Percentiles rank a stretch among this genome's conserved stretches.
Conservation (phyloP, 176 grass and related monocot genomes). For the Avena sativa region DNA sequence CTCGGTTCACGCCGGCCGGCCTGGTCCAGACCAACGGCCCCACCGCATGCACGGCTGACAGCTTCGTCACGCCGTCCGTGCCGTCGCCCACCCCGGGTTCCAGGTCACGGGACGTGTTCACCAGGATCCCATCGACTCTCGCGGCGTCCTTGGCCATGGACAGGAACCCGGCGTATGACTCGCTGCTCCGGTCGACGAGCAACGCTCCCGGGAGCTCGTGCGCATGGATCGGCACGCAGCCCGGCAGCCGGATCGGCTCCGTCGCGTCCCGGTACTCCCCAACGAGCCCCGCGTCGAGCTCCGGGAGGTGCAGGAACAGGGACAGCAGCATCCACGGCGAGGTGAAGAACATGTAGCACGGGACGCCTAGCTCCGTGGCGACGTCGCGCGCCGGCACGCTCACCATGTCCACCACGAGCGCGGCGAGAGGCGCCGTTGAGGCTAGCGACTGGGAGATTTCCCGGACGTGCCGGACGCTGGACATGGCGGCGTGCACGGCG, state of each 20-base stretch:
- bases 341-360: constrained; percentile 70
- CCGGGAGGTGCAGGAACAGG: constrained; percentile 66
- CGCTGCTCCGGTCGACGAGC: constrained; percentile 54
- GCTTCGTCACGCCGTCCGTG: neutral
- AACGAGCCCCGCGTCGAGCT: constrained; percentile 49
- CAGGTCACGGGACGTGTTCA: constrained; percentile 62
- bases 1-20: neutral
- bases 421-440: constrained; percentile 34
- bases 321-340: constrained; percentile 55
- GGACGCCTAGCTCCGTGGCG: constrained; percentile 38
- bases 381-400: constrained; percentile 37
- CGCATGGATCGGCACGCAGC: constrained; percentile 69
- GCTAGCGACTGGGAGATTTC: neutral
- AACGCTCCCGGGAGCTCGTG: constrained; percentile 40
- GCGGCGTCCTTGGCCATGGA: constrained; percentile 36
- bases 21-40: constrained; percentile 60
- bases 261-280: constrained; percentile 56
- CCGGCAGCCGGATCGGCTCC: constrained; percentile 62
- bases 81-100: constrained; percentile 46
- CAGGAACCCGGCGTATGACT: constrained; percentile 51
- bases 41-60: constrained; percentile 47
- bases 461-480: constrained; percentile 12
- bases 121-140: constrained; percentile 52
- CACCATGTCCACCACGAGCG: constrained; percentile 63
- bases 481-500: neutral